A percentile compares a stretch with the other conserved stretches of the same genome.
Conservation (phyloP, 2,329 filamentous ascomycete species). For the Fonsecaea pugnacius region DNA sequence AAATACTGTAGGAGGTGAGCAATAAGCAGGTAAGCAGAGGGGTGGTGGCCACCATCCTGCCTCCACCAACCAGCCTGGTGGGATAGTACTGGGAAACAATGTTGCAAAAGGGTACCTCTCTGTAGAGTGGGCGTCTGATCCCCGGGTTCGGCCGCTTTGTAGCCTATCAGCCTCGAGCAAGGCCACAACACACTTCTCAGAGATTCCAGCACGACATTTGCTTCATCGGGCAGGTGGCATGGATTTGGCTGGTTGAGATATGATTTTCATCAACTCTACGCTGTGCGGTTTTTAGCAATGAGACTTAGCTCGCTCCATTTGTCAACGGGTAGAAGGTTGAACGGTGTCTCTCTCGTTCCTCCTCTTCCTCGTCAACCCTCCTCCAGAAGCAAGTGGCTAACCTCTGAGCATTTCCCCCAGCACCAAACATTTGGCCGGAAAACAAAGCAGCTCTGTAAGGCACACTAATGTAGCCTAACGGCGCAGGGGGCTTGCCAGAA, state of each 20-base stretch:
- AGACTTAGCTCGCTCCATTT: background rate
- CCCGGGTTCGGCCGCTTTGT: background rate
- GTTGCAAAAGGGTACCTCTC: conserved; percentile 3
- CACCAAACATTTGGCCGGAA: background rate
- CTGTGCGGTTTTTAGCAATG: conserved; percentile 5
- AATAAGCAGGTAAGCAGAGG: conserved; percentile 22
- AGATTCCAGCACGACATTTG: conserved; percentile 10
- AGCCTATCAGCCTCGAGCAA: conserved; percentile 17
- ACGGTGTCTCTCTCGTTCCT: background rate
- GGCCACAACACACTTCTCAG: background rate
- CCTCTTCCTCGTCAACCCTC: background rate
- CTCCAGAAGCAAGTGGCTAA: background rate
- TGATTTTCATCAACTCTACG: background rate
- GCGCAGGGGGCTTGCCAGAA: background rate
- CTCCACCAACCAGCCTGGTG: conserved; percentile 13
- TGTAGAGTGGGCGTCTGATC: background rate
- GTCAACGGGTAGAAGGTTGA: background rate
- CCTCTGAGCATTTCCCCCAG: background rate
- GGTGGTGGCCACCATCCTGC: conserved; percentile 12
- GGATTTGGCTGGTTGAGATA: background rate
- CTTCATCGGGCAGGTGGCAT: conserved; percentile 18
- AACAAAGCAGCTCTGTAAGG: background rate
- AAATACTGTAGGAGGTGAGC: conserved; percentile 11
- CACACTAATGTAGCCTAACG: background rate
- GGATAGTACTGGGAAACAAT: conserved; percentile 4